Conservation (phyloP, 139 green algal genomes). For the Haematococcus lacustris region DNA sequence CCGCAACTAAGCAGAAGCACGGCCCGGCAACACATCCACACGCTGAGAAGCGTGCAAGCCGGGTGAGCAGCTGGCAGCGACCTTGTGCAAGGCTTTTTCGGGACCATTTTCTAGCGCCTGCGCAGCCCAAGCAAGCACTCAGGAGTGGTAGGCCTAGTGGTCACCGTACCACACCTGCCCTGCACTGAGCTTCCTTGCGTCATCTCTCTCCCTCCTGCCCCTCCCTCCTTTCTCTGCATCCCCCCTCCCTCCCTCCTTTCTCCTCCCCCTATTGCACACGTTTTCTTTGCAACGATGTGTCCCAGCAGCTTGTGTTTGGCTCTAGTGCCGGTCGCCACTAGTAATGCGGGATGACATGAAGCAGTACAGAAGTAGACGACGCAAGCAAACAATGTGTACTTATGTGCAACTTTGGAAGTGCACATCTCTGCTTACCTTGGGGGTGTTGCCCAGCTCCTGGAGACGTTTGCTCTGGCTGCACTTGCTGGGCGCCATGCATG, state of each 20-base stretch:
- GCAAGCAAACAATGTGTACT: too few relatives aligned
- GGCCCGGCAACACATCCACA: slow-evolving; percentile 36
- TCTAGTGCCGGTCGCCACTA: background rate
- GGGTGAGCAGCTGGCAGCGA: slow-evolving; percentile 12
- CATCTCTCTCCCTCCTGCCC: background rate
- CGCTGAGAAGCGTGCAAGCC: slow-evolving; percentile 36
- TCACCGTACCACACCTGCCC: background rate
- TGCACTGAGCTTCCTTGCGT: background rate
- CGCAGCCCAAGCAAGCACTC: background rate
- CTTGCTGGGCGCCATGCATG: background rate
- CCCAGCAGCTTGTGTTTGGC: background rate
- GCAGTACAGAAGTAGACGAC: too few relatives aligned
- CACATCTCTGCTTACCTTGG: background rate
- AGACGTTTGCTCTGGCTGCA: background rate
- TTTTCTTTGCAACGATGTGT: background rate
- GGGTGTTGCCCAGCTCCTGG: background rate
- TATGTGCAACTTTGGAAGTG: background rate
- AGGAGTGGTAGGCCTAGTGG: background rate
- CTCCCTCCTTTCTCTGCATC: too few relatives aligned
- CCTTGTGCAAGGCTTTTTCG: background rate
- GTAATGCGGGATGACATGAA: background rate
- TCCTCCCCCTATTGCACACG: background rate
- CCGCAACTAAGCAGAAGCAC: slow-evolving; percentile 62
- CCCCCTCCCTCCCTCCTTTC: background rate
- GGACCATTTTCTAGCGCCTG: background rate